Percentiles rank a stretch among this genome's conserved stretches.
Evolutionary conservation across 148 eudicot genomes (phyloP).

Genomic region (Rhododendron molle): DNA sequence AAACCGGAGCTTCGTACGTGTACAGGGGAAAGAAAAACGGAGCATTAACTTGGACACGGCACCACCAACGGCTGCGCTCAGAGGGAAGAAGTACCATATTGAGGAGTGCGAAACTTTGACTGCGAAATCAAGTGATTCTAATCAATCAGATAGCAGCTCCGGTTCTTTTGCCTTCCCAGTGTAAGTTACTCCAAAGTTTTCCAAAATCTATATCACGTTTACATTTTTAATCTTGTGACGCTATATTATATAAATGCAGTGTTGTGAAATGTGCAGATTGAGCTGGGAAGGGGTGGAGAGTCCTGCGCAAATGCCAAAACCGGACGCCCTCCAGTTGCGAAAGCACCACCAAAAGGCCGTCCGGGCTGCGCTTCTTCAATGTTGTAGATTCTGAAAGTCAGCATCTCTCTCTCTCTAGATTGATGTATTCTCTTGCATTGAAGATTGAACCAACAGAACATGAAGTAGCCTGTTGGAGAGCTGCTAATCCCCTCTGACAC

Average conservation of each 20-base stretch:
- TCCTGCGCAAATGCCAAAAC: conserved; percentile 57
- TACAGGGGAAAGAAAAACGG: conserved; percentile 30
- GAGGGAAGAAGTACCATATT: conserved; percentile 23
- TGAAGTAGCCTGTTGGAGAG: neutral
- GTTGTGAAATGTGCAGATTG: conserved; percentile 41
- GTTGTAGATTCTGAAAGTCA: conserved; percentile 51
- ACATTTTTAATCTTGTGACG: neutral
- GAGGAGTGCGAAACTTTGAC: conserved; percentile 22
- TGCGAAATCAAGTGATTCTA: conserved; percentile 38
- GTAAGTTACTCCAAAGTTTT: conserved; percentile 35
- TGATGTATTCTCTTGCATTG: neutral
- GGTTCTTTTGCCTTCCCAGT: conserved; percentile 71
- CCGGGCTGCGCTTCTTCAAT: conserved; percentile 29
- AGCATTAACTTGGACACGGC: neutral
- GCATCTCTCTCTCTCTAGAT: neutral
- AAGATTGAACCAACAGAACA: neutral
- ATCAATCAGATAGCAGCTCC: conserved; percentile 34
- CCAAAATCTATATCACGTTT: neutral
- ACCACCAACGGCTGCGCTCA: conserved; percentile 16
- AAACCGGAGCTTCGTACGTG: neutral
- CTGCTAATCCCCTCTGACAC: no score
- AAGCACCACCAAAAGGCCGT: conserved; percentile 24
- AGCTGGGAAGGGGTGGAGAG: conserved; percentile 56
- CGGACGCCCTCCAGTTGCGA: conserved; percentile 27
- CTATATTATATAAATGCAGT: neutral